Evolutionary conservation across 2,329 filamentous ascomycete genomes (phyloP).

Genomic region (Cercospora zeae-maydis): DNA sequence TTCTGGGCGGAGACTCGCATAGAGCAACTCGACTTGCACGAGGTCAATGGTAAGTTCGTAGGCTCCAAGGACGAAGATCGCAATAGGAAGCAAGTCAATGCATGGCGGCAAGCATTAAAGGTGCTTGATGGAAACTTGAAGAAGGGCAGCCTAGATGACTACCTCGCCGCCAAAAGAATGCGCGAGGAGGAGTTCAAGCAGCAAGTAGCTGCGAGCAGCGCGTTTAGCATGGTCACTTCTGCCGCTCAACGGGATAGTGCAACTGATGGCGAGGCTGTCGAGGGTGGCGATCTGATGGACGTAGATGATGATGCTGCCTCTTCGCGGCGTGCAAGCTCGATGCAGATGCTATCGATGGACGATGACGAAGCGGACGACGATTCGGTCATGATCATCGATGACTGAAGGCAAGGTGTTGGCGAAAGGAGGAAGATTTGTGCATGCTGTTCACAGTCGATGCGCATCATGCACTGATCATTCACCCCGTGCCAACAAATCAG

Average conservation of each 20-base stretch:
- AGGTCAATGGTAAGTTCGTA: slow-evolving; percentile 22
- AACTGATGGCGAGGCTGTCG: slow-evolving; percentile 13
- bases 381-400: neutral
- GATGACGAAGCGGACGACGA: neutral
- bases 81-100: slow-evolving; percentile 21
- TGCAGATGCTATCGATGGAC: neutral
- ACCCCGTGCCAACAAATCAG: neutral
- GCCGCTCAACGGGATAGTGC: slow-evolving; percentile 11
- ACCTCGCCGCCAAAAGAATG: slow-evolving; percentile 26
- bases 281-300: slow-evolving; percentile 7
- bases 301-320: slow-evolving; percentile 3
- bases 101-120: slow-evolving; percentile 30
- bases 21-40: slow-evolving; percentile 52
- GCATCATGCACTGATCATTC: neutral
- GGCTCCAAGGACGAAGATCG: slow-evolving; percentile 22
- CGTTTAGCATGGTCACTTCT: slow-evolving; percentile 20
- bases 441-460: neutral
- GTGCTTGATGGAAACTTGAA: slow-evolving; percentile 32
- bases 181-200: slow-evolving; percentile 18
- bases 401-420: neutral
- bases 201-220: slow-evolving; percentile 3
- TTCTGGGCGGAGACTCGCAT: slow-evolving; percentile 57
- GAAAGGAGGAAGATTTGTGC: neutral
- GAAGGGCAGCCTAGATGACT: slow-evolving; percentile 26
- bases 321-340: neutral